Evolutionary conservation across 768 basidiomycete genomes (phyloP).

Genomic region (Gymnopilus junonius): DNA sequence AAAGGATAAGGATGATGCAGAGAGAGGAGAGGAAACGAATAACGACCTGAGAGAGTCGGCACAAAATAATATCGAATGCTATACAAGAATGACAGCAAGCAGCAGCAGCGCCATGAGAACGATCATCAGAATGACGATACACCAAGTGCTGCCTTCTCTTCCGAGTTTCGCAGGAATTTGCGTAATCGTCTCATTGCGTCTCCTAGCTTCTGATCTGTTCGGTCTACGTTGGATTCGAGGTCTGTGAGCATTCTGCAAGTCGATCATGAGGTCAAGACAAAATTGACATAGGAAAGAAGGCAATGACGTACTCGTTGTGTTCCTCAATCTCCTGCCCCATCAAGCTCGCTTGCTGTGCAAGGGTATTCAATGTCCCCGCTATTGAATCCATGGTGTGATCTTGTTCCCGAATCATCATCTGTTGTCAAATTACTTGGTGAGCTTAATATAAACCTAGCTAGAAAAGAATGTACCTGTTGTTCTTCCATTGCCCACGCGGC

Average conservation of each 20-base stretch:
- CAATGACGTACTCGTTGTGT: conserved; percentile 76
- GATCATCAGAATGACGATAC: conserved; percentile 83
- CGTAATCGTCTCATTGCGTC: conserved; percentile 72
- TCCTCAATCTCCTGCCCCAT: conserved; percentile 94
- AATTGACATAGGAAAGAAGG: not conserved
- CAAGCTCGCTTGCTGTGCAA: conserved; percentile 89
- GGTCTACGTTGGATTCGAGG: conserved; percentile 74
- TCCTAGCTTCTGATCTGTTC: conserved; percentile 65
- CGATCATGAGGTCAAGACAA: not conserved
- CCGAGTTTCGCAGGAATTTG: conserved; percentile 84
- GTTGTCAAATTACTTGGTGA: not conserved
- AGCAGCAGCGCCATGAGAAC: conserved; percentile 79
- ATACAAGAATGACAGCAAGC: conserved; percentile 71
- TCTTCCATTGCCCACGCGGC: conserved; percentile 85
- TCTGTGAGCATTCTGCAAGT: conserved; percentile 75
- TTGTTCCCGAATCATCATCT: conserved; percentile 90
- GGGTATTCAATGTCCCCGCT: conserved; percentile 79
- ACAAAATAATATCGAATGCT: too few species aligned
- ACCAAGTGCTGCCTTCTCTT: conserved; percentile 92
- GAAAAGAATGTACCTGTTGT: conserved; percentile 63
- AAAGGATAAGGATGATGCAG: not conserved
- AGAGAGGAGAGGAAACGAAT: not conserved
- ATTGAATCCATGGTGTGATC: conserved; percentile 90
- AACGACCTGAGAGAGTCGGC: not conserved
- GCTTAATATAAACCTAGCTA: not conserved